A percentile compares a stretch with the other conserved stretches of the same genome.
Evolutionary conservation across 1,284 basidiomycete genomes (phyloP).

Genomic region (Grifola frondosa): DNA sequence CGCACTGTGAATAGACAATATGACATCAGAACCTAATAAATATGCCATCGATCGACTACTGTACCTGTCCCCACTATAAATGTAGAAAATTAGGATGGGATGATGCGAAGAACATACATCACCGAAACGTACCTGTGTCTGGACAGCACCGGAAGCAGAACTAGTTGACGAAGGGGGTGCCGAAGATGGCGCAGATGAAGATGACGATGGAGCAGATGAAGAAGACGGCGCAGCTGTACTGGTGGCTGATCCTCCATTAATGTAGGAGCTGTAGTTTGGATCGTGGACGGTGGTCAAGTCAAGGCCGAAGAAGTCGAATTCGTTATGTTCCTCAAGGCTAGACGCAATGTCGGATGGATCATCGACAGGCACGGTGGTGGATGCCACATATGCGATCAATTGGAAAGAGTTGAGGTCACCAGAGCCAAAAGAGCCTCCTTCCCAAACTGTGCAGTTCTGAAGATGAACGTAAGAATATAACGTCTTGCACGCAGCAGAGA

Average conservation of each 20-base stretch:
- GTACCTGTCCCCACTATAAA: conserved; percentile 25
- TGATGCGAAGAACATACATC: background rate
- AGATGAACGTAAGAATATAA: background rate
- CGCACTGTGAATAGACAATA: conserved; percentile 16
- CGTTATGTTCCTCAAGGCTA: conserved; percentile 29
- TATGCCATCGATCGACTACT: background rate
- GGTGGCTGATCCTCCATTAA: conserved; percentile 18
- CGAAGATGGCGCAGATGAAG: conserved; percentile 11
- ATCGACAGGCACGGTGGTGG: conserved; percentile 21
- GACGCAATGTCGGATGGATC: conserved; percentile 29
- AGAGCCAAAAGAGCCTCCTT: conserved; percentile 27
- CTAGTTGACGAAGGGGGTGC: conserved; percentile 16
- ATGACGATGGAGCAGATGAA: conserved; percentile 11
- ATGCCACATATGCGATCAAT: conserved; percentile 28
- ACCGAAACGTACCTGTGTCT: conserved; percentile 22
- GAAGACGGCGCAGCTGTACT: conserved; percentile 9
- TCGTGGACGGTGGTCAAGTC: conserved; percentile 26
- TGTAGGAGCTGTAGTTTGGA: conserved; percentile 23
- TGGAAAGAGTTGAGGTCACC: conserved; percentile 26
- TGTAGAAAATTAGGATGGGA: background rate
- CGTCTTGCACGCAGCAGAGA: background rate
- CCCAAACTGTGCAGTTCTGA: conserved; percentile 31
- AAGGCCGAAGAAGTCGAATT: conserved; percentile 31
- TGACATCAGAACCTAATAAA: background rate
- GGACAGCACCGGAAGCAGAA: conserved; percentile 17